Percentiles rank a stretch among this genome's conserved stretches.
Evolutionary conservation across 2,329 filamentous ascomycete genomes (phyloP).

Genomic region (Colletotrichum sp.): DNA sequence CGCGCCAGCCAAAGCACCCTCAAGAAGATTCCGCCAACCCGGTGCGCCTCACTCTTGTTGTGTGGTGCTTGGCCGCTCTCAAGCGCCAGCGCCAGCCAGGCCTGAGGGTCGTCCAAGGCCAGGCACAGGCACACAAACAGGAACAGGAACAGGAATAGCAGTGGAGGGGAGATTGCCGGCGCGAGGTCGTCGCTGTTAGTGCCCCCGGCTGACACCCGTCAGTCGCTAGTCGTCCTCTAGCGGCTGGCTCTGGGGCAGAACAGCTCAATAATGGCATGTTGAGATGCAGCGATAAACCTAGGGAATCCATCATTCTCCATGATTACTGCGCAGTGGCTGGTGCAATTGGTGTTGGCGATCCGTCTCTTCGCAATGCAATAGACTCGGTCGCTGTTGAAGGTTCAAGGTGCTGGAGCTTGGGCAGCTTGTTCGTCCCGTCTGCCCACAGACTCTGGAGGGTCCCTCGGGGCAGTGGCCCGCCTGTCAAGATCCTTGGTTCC

Average conservation of each 20-base stretch:
- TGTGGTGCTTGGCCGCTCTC: background rate
- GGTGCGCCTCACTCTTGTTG: background rate
- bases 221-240: background rate
- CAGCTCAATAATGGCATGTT: background rate
- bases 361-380: background rate
- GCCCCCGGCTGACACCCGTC: background rate
- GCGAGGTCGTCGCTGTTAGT: background rate
- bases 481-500: background rate
- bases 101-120: background rate
- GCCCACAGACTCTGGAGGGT: background rate
- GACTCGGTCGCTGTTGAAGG: background rate
- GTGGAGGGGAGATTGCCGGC: background rate
- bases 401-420: background rate
- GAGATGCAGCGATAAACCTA: background rate
- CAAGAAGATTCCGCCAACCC: background rate
- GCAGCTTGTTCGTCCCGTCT: background rate
- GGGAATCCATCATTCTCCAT: background rate
- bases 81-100: background rate
- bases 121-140: background rate
- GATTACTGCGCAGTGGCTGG: background rate
- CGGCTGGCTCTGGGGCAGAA: background rate
- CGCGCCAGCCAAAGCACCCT: background rate
- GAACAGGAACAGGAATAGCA: constrained; percentile 9
- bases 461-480: background rate
- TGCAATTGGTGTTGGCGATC: background rate